These are phyloP conservation scores for Panicum virgatum DNA, from an alignment of 202 grass and related monocot species.

Conservation along the genomic window DNA sequence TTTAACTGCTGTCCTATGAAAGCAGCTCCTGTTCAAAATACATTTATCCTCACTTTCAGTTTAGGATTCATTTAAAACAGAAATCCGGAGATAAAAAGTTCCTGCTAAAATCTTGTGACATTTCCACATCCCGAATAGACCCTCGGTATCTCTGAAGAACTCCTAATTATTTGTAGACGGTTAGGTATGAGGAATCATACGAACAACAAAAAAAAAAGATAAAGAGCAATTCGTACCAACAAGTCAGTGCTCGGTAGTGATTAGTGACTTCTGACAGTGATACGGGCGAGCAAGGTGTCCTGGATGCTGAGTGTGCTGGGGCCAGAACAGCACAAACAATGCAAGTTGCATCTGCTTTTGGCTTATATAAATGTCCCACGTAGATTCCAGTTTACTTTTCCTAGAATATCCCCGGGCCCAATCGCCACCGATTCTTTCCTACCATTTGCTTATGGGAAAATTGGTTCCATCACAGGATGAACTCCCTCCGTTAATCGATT, in stretches of 20 bases:
- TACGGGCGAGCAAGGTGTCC: background rate
- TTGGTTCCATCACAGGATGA: no score
- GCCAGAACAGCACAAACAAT: background rate
- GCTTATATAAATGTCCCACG: background rate
- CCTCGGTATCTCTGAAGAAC: background rate
- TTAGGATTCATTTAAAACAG: no score
- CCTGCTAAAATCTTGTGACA: background rate
- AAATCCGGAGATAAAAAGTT: no score
- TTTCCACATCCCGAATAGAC: background rate
- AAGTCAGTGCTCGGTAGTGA: background rate
- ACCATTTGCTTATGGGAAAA: background rate
- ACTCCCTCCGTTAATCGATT: background rate
- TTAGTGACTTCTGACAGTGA: background rate
- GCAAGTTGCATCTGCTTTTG: constrained; percentile 28
- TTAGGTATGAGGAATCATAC: background rate
- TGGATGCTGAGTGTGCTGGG: background rate
- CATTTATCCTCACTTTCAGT: no score
- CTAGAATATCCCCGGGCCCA: background rate
- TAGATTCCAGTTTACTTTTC: no score
- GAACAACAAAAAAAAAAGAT: no score
- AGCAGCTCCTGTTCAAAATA: no score
- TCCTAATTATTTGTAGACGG: background rate
- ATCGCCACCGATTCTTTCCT: background rate
- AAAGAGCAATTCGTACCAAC: background rate
- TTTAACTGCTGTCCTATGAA: background rate